Evolutionary conservation across 2,329 filamentous ascomycete species (phyloP).

Genomic region (Apiospora sp.): DNA sequence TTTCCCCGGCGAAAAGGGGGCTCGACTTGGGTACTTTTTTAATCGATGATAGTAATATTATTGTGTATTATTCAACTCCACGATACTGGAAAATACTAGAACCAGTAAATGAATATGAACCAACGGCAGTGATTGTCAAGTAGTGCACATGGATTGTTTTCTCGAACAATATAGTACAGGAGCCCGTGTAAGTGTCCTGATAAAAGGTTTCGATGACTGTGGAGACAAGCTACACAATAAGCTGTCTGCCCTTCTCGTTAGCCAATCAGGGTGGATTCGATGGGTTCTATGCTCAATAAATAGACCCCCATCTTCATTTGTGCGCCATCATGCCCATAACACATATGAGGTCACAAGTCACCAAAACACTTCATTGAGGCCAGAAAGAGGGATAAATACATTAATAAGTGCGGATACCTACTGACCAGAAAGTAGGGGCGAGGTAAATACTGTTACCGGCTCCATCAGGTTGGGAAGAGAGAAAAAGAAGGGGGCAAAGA

Average conservation of each 20-base stretch:
- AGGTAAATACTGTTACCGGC: neutral
- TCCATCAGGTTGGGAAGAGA: neutral
- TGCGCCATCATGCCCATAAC: neutral
- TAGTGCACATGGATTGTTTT: neutral
- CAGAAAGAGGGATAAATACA: neutral
- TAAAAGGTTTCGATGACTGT: neutral
- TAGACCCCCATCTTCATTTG: neutral
- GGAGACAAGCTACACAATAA: neutral
- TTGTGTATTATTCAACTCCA: neutral
- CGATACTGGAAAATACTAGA: neutral
- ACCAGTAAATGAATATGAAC: neutral
- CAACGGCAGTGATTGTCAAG: neutral
- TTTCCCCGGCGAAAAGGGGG: neutral
- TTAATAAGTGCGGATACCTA: neutral
- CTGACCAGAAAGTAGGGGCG: neutral
- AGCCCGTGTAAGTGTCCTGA: neutral
- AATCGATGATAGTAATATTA: neutral
- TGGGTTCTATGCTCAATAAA: constrained; percentile 11
- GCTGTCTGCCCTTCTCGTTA: neutral
- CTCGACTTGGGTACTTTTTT: neutral
- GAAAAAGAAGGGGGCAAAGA: neutral
- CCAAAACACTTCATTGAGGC: too few relatives aligned
- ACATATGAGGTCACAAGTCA: neutral
- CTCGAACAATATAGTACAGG: neutral
- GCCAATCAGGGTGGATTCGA: neutral